Evolutionary conservation across 2,329 filamentous ascomycete species (phyloP).

Genomic region (Apiospora kogelbergensis): DNA sequence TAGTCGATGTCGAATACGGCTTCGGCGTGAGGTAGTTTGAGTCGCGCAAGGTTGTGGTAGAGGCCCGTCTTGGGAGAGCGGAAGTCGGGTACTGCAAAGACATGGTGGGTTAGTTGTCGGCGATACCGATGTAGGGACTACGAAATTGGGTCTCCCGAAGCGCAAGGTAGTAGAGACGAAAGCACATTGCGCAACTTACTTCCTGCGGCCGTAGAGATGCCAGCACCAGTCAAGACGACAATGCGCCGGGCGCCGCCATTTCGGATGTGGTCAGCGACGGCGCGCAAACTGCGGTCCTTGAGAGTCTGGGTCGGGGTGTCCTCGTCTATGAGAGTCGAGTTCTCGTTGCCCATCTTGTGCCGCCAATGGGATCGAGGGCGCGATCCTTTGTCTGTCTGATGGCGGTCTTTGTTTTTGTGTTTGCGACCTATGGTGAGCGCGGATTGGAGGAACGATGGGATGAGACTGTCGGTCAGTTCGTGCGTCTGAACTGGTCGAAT

Average conservation of each 20-base stretch:
- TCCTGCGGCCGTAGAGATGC: conserved; percentile 75
- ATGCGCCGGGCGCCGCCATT: conserved; percentile 67
- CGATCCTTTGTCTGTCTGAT: conserved; percentile 11
- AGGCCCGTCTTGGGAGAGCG: conserved; percentile 89
- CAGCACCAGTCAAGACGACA: conserved; percentile 88
- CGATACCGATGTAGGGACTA: background rate
- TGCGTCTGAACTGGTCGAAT: background rate
- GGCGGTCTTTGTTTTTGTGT: conserved; percentile 12
- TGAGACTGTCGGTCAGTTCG: background rate
- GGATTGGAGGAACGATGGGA: too few relatives aligned
- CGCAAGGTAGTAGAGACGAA: background rate
- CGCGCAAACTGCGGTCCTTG: conserved; percentile 66
- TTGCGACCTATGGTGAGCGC: conserved; percentile 12
- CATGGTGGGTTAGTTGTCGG: conserved; percentile 24
- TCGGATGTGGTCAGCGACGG: conserved; percentile 78
- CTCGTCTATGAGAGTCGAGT: conserved; percentile 66
- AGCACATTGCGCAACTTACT: conserved; percentile 41
- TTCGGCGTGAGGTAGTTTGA: conserved; percentile 86
- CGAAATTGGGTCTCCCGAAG: background rate
- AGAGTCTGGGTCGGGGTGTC: conserved; percentile 65
- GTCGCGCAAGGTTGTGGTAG: conserved; percentile 84
- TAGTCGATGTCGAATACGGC: conserved; percentile 92
- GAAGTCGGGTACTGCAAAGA: conserved; percentile 79
- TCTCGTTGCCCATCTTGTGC: conserved; percentile 82
- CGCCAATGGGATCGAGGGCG: conserved; percentile 21